Base-by-base conservation (phyloP, 2,329 filamentous ascomycete genomes). In the Fusarium poae region DNA sequence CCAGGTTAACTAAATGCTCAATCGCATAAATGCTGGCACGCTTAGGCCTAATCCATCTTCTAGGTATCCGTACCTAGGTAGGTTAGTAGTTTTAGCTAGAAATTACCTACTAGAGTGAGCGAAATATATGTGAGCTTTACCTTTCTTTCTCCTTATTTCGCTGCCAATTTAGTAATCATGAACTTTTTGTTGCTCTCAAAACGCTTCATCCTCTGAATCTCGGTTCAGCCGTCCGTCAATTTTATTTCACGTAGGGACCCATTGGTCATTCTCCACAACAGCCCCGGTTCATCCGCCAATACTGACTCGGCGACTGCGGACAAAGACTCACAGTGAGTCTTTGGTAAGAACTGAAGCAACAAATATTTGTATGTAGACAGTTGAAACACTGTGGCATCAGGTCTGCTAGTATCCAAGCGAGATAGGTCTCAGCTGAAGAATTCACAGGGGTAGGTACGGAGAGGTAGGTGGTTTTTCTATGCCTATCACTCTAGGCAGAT, bases 271-370 rank as follows among this genome's bases (percentile, higher is more conserved):
- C 65, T 29, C 44, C 62, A 57, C 46, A 32, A 16, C 18, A 43
- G 39, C 23, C 51, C 59, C 32, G 15, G 48, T 51, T 54, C 16
- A 8, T 48, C 32, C 44, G 11, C 39, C 25, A 48, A 27, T 21
- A 35, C 21, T 63, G 49, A 48, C 62, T 67, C 45, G 20, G 56
- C 34, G 44, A 53, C 49, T 68, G 45, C 54, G 61, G 43, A 35
- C 34, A 51, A 48, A 45, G 42, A 49, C 23, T 42, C 62, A 42
- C 18, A 15, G 32, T 52, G 37, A 44, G 10, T 35, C 8, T 32
- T 52, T 29, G 25, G 48, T 30, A 42, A 63, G 42, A 54, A 20
- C 18, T 8, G 40, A 49, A 27, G 4, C 8, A 25, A 23, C 16
- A 16, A 37, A 30, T 34, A 51, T 16, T 10, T n/a, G n/a, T n/a